These are phyloP conservation scores for Salix exigua DNA, from an alignment of 345 rosid genomes.

Conservation along the genomic window DNA sequence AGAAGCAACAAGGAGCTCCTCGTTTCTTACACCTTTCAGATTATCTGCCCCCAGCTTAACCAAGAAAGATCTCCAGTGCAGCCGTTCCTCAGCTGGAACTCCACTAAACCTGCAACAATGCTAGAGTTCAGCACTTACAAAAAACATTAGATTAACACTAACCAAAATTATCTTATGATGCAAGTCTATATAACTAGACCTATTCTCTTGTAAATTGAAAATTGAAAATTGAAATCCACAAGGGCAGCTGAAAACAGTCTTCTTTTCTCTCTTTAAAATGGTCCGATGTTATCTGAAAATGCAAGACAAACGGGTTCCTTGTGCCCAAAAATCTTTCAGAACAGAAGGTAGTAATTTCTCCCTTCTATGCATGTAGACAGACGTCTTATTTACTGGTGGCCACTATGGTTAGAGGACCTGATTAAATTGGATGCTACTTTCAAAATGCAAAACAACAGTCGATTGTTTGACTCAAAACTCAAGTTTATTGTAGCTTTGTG, in stretches of 20 bases:
- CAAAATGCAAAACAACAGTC: no score
- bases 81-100: slow-evolving; percentile 90
- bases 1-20: slow-evolving; percentile 92
- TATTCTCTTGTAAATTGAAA: background rate
- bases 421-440: no score
- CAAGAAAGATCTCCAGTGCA: slow-evolving; percentile 89
- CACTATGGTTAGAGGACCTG: no score
- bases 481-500: no score
- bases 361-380: no score
- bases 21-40: slow-evolving; percentile 84
- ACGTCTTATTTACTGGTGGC: no score
- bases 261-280: no score
- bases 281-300: no score
- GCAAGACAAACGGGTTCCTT: no score
- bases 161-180: background rate
- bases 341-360: no score
- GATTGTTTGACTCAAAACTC: no score
- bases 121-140: background rate
- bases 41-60: slow-evolving; percentile 90
- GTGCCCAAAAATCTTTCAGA: no score
- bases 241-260: background rate
- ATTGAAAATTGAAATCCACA: background rate
- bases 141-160: background rate
- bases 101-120: slow-evolving; percentile 69
- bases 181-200: background rate